Evolutionary conservation across 164 flowering plant genomes (phyloP).

Genomic region (Piper betle): DNA sequence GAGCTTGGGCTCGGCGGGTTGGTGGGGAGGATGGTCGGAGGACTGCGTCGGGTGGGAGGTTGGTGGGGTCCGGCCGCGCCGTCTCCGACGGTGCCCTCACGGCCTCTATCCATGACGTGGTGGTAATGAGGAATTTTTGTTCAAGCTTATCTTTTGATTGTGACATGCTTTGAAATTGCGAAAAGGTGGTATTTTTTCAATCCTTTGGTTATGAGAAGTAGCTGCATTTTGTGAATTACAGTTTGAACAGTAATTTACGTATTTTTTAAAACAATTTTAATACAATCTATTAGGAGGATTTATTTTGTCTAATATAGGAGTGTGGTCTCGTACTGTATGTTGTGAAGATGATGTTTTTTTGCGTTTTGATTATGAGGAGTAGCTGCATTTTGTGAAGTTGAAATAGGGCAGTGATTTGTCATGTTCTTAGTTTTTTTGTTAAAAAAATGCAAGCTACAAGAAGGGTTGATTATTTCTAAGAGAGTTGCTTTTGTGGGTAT

Average conservation of each 20-base stretch:
- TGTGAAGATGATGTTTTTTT: too few relatives aligned
- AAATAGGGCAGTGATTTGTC: too few relatives aligned
- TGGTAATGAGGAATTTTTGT: slow-evolving; percentile 8
- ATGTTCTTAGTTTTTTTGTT: neutral
- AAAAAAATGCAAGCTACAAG: neutral
- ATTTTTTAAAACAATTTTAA: too few relatives aligned
- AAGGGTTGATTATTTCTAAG: neutral
- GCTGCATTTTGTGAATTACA: too few relatives aligned
- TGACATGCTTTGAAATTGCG: neutral
- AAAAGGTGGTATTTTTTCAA: neutral
- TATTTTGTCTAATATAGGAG: too few relatives aligned
- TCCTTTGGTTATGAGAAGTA: too few relatives aligned
- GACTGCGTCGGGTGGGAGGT: slow-evolving; percentile 12
- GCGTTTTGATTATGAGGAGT: too few relatives aligned
- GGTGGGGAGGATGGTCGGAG: slow-evolving; percentile 11
- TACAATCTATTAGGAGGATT: neutral
- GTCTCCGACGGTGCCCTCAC: slow-evolving; percentile 23
- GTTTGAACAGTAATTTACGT: too few relatives aligned
- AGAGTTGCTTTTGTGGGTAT: neutral
- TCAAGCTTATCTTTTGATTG: neutral
- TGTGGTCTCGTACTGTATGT: too few relatives aligned
- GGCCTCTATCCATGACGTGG: slow-evolving; percentile 23
- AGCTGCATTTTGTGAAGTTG: too few relatives aligned
- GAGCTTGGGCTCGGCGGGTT: slow-evolving; percentile 8
- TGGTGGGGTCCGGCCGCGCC: slow-evolving; percentile 12